These are phyloP conservation scores for Coemansia sp. DNA, from an alignment of 192 early-diverging fungal species.

Conservation along the genomic window DNA sequence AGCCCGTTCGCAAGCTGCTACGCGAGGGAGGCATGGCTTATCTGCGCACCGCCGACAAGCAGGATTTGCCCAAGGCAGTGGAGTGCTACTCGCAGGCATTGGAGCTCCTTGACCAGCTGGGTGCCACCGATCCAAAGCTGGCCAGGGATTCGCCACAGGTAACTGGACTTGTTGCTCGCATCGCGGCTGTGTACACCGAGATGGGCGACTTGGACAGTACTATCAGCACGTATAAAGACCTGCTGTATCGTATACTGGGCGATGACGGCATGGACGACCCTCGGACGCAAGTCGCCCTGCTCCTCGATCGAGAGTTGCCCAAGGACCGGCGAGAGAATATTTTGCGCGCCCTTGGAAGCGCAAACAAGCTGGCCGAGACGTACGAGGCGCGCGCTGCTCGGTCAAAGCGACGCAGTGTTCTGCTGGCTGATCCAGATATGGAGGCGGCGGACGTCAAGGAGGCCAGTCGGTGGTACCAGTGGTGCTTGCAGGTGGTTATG, in stretches of 20 bases:
- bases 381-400: constrained; percentile 44
- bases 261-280: constrained; percentile 40
- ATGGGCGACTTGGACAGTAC: constrained; percentile 52
- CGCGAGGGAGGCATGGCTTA: constrained; percentile 51
- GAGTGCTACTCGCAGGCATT: constrained; percentile 42
- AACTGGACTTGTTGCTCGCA: constrained; percentile 49
- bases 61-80: constrained; percentile 52
- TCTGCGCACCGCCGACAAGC: constrained; percentile 38
- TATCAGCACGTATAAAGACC: constrained; percentile 37
- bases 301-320: constrained; percentile 32
- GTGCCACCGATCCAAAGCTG: constrained; percentile 28
- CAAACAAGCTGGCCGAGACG: constrained; percentile 54
- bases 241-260: constrained; percentile 50
- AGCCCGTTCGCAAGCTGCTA: constrained; percentile 36
- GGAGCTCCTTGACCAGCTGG: constrained; percentile 37
- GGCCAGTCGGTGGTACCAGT: constrained; percentile 57
- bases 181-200: constrained; percentile 41
- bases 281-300: constrained; percentile 29
- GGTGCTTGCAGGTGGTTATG: constrained; percentile 56
- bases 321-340: constrained; percentile 28
- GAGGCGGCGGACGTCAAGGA: constrained; percentile 30
- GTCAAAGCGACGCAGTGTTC: constrained; percentile 44
- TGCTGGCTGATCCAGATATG: constrained; percentile 31
- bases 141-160: constrained; percentile 38
- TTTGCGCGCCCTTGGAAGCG: constrained; percentile 49